Conservation (phyloP, 768 basidiomycete genomes). For the Nevesoporus exiguus region DNA sequence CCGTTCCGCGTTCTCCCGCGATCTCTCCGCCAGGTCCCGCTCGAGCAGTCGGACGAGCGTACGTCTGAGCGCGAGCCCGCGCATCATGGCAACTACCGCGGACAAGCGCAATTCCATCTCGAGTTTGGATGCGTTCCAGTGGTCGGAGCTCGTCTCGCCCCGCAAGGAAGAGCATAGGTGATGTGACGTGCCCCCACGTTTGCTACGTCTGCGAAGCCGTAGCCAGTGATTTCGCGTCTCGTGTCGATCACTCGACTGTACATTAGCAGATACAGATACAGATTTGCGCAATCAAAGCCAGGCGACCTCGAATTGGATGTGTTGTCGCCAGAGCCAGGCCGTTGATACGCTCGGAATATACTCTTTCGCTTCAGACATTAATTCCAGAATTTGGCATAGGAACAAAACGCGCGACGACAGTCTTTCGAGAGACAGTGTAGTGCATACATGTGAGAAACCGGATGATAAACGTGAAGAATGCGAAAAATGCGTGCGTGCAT, state of each 20-base stretch:
- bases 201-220: background rate
- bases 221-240: background rate
- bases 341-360: constrained; percentile 6
- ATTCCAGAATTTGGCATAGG: background rate
- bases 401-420: background rate
- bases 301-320: background rate
- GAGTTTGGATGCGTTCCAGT: constrained; percentile 32
- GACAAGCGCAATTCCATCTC: constrained; percentile 32
- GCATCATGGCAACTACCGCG: constrained; percentile 28
- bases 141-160: constrained; percentile 32
- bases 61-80: constrained; percentile 32
- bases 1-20: constrained; percentile 37
- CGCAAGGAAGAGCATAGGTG: constrained; percentile 27
- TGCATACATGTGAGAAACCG: constrained; percentile 17
- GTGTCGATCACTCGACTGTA: constrained; percentile 8
- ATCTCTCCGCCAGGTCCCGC: constrained; percentile 37
- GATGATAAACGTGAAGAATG: constrained; percentile 6
- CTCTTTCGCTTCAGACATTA: background rate
- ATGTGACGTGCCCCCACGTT: background rate
- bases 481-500: constrained; percentile 24
- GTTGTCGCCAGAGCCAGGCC: background rate
- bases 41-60: constrained; percentile 42
- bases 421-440: constrained; percentile 3
- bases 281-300: background rate
- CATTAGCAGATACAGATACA: background rate